Evolutionary conservation across 306 rosid species (phyloP).

Genomic region (Adenanthera pavonina): DNA sequence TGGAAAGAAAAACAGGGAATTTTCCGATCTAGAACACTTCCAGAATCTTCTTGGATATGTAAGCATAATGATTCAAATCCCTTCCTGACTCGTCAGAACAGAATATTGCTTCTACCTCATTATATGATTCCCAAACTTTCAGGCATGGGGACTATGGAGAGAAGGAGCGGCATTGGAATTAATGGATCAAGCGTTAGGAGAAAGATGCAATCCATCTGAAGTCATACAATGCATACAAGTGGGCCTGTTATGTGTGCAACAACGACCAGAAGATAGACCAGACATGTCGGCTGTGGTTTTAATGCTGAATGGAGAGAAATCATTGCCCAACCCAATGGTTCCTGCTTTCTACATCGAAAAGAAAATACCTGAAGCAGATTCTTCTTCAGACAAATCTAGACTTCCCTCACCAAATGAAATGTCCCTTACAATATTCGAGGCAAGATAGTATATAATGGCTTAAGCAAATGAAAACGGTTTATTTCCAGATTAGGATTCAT

Average conservation of each 20-base stretch:
- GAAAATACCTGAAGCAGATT: not conserved
- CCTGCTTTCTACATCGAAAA: slow-evolving; percentile 22
- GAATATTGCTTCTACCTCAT: not conserved
- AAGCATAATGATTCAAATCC: not conserved
- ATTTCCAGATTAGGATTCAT: not conserved
- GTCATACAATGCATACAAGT: slow-evolving; percentile 32
- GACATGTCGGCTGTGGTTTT: slow-evolving; percentile 26
- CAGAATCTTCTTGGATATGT: slow-evolving; percentile 32
- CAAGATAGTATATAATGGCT: slow-evolving; percentile 17
- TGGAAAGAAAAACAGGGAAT: slow-evolving; percentile 24
- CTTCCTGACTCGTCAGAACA: not conserved
- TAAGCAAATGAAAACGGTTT: too few relatives aligned
- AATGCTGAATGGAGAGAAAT: slow-evolving; percentile 28
- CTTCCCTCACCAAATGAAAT: slow-evolving; percentile 4
- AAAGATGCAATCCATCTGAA: slow-evolving; percentile 7
- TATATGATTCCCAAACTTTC: not conserved
- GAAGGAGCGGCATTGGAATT: slow-evolving; percentile 23
- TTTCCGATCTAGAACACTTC: not conserved
- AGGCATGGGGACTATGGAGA: slow-evolving; percentile 40
- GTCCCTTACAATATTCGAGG: slow-evolving; percentile 12
- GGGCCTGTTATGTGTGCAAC: slow-evolving; percentile 20
- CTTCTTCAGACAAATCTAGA: not conserved
- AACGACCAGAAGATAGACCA: slow-evolving; percentile 29
- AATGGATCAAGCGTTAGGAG: not conserved
- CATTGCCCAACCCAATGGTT: slow-evolving; percentile 5